These are phyloP conservation scores for Musa itinerans DNA, from an alignment of 176 grass and related monocot genomes.

Conservation along the genomic window DNA sequence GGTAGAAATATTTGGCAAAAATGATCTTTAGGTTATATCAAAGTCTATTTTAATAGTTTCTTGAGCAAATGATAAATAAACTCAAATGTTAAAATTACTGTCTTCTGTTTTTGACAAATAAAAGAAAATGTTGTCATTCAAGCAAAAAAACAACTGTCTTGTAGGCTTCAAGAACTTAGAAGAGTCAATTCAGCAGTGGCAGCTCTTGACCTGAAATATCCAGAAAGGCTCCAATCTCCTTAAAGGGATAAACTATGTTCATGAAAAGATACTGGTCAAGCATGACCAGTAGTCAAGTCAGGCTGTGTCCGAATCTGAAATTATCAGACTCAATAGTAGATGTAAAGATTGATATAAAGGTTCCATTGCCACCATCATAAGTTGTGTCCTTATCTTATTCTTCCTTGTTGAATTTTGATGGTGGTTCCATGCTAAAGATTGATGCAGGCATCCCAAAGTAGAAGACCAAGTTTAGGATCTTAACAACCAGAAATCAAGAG, in stretches of 20 bases:
- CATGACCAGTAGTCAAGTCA: not conserved
- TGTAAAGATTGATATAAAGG: no score
- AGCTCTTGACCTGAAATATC: not conserved
- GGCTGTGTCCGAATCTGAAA: no score
- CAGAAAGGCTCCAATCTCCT: not conserved
- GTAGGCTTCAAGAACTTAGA: not conserved
- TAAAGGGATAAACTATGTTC: not conserved
- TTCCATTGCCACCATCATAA: no score
- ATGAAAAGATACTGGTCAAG: not conserved
- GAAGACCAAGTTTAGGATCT: no score
- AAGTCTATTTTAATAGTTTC: not conserved
- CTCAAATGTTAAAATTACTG: not conserved
- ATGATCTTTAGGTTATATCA: no score
- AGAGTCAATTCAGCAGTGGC: not conserved
- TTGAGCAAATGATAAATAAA: not conserved
- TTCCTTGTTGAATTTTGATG: no score
- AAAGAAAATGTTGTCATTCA: not conserved
- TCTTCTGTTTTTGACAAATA: not conserved
- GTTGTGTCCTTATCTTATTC: no score
- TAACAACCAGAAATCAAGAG: no score
- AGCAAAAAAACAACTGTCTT: not conserved
- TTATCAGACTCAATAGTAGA: no score
- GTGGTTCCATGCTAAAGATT: no score
- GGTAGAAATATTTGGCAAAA: no score
- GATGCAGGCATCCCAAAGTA: no score